These are phyloP conservation scores for Thermothielavioides terrestris DNA, from an alignment of 495 filamentous ascomycete species.

Conservation along the genomic window DNA sequence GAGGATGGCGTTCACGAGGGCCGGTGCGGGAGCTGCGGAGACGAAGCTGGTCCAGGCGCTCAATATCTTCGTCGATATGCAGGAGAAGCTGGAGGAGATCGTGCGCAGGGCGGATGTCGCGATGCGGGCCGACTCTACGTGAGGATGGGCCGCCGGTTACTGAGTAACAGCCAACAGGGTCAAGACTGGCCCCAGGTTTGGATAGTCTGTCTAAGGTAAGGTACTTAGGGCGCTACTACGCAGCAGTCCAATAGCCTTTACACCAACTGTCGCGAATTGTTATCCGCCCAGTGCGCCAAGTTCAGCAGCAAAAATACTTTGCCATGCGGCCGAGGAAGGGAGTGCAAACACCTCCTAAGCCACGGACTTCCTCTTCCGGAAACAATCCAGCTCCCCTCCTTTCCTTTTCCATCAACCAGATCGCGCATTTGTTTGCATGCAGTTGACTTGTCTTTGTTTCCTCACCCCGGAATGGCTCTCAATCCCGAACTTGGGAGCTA, in stretches of 20 bases:
- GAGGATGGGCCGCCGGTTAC: too few species aligned
- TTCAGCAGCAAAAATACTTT: too few species aligned
- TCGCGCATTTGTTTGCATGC: neutral
- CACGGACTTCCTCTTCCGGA: neutral
- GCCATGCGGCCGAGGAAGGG: too few species aligned
- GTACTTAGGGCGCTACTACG: too few species aligned
- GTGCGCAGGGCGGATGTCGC: slow-evolving; percentile 19
- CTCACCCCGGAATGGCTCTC: neutral
- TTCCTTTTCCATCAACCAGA: neutral
- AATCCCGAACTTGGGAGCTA: neutral
- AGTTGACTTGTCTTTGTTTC: neutral
- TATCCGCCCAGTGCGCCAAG: too few species aligned
- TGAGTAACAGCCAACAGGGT: too few species aligned
- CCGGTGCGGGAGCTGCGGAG: slow-evolving; percentile 41
- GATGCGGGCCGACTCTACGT: too few species aligned
- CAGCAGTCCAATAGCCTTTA: too few species aligned
- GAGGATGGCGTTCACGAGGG: slow-evolving; percentile 43
- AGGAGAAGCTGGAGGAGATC: slow-evolving; percentile 43
- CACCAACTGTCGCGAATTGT: too few species aligned
- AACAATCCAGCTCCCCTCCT: neutral
- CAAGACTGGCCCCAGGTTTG: too few species aligned
- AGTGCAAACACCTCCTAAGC: neutral
- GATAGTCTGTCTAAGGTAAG: too few species aligned
- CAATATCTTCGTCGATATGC: slow-evolving; percentile 53
- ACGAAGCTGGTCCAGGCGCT: slow-evolving; percentile 50